These are phyloP conservation scores for Penicillium janthinellum DNA, from an alignment of 2,329 filamentous ascomycete species.

Conservation along the genomic window DNA sequence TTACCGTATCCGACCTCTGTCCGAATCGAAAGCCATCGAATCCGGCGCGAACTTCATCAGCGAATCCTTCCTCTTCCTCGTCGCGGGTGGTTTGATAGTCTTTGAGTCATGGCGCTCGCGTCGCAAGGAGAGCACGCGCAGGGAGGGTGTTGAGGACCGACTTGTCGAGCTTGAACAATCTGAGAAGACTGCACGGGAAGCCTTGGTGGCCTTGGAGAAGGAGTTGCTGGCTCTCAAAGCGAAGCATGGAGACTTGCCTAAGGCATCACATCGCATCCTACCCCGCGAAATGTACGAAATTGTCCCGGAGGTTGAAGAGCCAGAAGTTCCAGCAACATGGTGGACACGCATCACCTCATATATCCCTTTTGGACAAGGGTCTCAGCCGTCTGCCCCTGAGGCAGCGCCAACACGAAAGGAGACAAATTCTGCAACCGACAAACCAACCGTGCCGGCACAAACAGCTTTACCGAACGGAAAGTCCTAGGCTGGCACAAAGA, in stretches of 20 bases:
- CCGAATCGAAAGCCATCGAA: slow-evolving; percentile 69
- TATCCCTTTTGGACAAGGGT: slow-evolving; percentile 29
- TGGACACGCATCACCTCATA: slow-evolving; percentile 38
- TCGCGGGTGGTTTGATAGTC: slow-evolving; percentile 64
- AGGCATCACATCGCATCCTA: slow-evolving; percentile 37
- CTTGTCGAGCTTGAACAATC: slow-evolving; percentile 60
- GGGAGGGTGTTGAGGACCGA: slow-evolving; percentile 63
- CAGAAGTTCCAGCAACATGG: slow-evolving; percentile 31
- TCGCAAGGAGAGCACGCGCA: slow-evolving; percentile 60
- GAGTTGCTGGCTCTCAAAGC: slow-evolving; percentile 47
- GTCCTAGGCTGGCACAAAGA: not conserved
- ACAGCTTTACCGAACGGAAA: not conserved
- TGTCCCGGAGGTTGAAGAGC: slow-evolving; percentile 19
- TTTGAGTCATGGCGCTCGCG: slow-evolving; percentile 64
- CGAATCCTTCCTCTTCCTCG: slow-evolving; percentile 66
- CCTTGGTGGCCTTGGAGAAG: slow-evolving; percentile 49
- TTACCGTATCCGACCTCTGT: slow-evolving; percentile 64
- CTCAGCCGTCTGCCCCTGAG: slow-evolving; percentile 13
- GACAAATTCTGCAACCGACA: not conserved
- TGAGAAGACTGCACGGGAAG: slow-evolving; percentile 43
- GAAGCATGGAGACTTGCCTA: slow-evolving; percentile 37
- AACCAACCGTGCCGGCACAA: not conserved
- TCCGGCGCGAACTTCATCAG: slow-evolving; percentile 69
- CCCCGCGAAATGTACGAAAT: slow-evolving; percentile 45
- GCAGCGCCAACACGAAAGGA: not conserved